Base-by-base conservation (phyloP, 2,329 filamentous ascomycete genomes). In the Exophiala mesophila region DNA sequence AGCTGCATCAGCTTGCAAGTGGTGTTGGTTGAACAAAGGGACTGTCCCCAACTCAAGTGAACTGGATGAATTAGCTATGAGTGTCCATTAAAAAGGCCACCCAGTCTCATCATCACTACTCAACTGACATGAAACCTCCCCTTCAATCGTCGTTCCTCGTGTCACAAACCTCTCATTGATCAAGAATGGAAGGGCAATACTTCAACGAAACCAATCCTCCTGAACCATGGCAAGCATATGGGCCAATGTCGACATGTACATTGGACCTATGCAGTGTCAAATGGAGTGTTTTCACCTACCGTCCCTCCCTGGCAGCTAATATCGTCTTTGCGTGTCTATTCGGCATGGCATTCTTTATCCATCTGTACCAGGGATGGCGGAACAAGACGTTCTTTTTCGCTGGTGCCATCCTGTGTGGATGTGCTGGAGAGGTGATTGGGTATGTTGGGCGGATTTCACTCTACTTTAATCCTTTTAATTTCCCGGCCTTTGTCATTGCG, bases 391-490 rank as follows among this genome's bases (percentile, higher is more conserved):
- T 21, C 23, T 19, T 19, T 13, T 39, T 39, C 26, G 16, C 65
- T 39, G 48, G 72, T 15, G 69, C 71, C 33, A 71, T 83, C 62
- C 41, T 66, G 1, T 59, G 72, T 0, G 80, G 80, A 5, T 65
- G 75, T 15, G 39, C 71, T 24, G 64, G 68, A 18, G 79, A 83
- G 59, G 59, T 79, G 10, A 50, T 80, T 16, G 80, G 79, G 6
- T 83, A 83, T 50, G 61, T 58, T 0, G 79, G 74, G 2, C 69
- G 80, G 8, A 62, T 83, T 18, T 62, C 72, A 50, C 71, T 76
- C 56, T 71, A 69, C 55, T 34, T 69, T 19, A 72, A 82, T 18
- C 17, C 29, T n/a, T 36, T 41, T 20, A 41, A n/a, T 12, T 20
- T 34, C 29, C 24, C 9, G 3, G 17, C 29, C 8, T 41, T 41